These are phyloP conservation scores for Pterula multifida DNA, from an alignment of 1,284 basidiomycete genomes.

Conservation along the genomic window DNA sequence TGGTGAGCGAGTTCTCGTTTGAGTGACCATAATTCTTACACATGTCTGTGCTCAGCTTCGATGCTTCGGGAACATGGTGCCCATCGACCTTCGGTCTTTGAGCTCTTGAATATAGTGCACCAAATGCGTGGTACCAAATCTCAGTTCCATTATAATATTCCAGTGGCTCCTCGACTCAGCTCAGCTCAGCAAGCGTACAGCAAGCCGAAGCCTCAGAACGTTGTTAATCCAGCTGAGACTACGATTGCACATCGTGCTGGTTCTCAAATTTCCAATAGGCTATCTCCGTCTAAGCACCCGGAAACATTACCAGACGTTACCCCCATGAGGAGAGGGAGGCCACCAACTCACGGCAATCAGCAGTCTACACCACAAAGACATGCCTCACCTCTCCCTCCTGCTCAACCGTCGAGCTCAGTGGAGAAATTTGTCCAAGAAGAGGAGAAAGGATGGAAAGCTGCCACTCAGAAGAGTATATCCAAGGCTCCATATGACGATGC, in stretches of 20 bases:
- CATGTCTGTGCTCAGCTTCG: conserved; percentile 38
- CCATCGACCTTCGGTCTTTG: conserved; percentile 75
- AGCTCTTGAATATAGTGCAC: conserved; percentile 68
- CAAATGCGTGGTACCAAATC: conserved; percentile 76
- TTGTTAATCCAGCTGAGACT: conserved; percentile 24
- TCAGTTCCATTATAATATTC: conserved; percentile 54
- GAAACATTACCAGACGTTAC: conserved; percentile 66
- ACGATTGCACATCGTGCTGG: conserved; percentile 29
- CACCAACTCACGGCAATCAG: conserved; percentile 25
- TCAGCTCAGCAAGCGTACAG: conserved; percentile 17
- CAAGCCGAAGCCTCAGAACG: conserved; percentile 16
- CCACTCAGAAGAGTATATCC: conserved; percentile 12
- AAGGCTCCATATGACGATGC: conserved; percentile 23
- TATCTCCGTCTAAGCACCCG: conserved; percentile 21
- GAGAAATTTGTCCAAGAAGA: conserved; percentile 35
- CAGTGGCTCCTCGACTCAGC: conserved; percentile 34
- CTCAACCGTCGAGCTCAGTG: conserved; percentile 23
- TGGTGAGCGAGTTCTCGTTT: conserved; percentile 35
- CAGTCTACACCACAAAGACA: conserved; percentile 12
- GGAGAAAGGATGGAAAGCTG: conserved; percentile 41
- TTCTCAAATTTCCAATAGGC: conserved; percentile 3
- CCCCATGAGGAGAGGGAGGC: conserved; percentile 66
- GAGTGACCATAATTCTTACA: conserved; percentile 5
- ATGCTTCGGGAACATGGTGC: conserved; percentile 83
- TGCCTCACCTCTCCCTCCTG: conserved; percentile 11